Base-by-base conservation (phyloP, 208 protist species). In the Acanthamoeba pearcei region DNA sequence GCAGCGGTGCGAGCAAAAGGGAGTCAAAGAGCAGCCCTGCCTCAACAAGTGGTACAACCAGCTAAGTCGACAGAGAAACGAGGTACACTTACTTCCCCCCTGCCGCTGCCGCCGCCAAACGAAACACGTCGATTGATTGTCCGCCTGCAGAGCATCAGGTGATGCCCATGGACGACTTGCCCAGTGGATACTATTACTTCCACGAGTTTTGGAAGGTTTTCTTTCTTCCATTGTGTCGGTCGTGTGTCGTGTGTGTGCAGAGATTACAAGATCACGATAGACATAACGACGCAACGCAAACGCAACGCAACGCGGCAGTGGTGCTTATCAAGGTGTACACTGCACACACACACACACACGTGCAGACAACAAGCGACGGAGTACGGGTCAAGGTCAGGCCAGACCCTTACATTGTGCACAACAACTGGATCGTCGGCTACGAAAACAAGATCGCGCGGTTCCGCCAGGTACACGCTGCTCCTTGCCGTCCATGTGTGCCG, bases 351-450 rank as follows among this genome's bases (percentile, higher is more conserved):
- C 9, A 55, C n/a, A n/a, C n/a, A n/a, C n/a, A n/a, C 53, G 22
- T 57, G 42, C 57, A 64, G 62, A 70, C 19, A 70, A 53, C 29
- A 8, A 88, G 60, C 5, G 51, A 32, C n/a, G 80, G 80, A 32
- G 22, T 62, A 19, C 12, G 53, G n/a, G 24, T 32, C 29, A 88
- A 88, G 80, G 42, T 66, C 12, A 88, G 32, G 80, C 38, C n/a
- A 10, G 49, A 62, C 13, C 80, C 80, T 15, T 55, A 66, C 80
- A 27, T 88, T 19, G 80, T 62, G 5, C 80, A 88, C 80, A 88
- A 88, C 57, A 88, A 88, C 80, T 88, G 80, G 80, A 62, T 88
- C 35, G 80, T 88, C 51, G 80, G 80, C 49, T 49, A 88, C 46
- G 32, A 55, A 12, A 29, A n/a, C 24, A 88, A 88, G 35, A 12